Evolutionary conservation across 441 rosid species (phyloP), one percentile per base, ranked within the genome.

Genomic region (Erodium moschatum): DNA sequence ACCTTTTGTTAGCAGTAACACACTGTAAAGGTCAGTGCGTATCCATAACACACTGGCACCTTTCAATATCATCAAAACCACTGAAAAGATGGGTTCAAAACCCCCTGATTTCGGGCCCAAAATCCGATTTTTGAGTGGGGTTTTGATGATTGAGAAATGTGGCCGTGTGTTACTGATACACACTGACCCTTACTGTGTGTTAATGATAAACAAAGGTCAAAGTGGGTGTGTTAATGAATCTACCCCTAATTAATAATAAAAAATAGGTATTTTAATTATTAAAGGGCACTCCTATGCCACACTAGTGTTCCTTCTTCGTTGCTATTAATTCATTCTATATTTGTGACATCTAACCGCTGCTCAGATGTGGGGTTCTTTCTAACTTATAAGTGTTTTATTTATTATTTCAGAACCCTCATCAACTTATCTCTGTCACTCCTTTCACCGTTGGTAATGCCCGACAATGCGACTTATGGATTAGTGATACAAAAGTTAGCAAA

Each of bases 401-500:
- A 50, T 72, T 76, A 66, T 80, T 67, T 35, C 95, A 95, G 99
- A 89, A 89, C 67, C 88, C 95, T 74, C 91, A 92, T 79, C 69
- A 72, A 83, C 70, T 66, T 80, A 81, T 95, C 84, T 77, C 69
- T 44, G 89, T 88, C 40, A 65, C 83, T 65, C 75, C 74, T 76
- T 82, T 89, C 76, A 85, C 88, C 19, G 85, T 91, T 73, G 98
- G 97, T 73, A 91, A 89, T 76, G 82, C 84, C 70, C 86, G 87
- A 4, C 80, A 77, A 12, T 89, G 97, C 58, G 85, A 95, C 80
- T 81, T 92, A 74, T 83, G 82, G 68, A 84, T 95, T 73, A 80
- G 81, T 84, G 99, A 91, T 74, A 80, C 86, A 29, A 78, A 78
- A 33, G 64, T 87, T 19, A 89, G 87, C 74, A 69, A 70, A 66